A percentile compares a stretch with the other conserved stretches of the same genome.
Evolutionary conservation across 768 basidiomycete genomes (phyloP).

Genomic region (Pholiota conissans): DNA sequence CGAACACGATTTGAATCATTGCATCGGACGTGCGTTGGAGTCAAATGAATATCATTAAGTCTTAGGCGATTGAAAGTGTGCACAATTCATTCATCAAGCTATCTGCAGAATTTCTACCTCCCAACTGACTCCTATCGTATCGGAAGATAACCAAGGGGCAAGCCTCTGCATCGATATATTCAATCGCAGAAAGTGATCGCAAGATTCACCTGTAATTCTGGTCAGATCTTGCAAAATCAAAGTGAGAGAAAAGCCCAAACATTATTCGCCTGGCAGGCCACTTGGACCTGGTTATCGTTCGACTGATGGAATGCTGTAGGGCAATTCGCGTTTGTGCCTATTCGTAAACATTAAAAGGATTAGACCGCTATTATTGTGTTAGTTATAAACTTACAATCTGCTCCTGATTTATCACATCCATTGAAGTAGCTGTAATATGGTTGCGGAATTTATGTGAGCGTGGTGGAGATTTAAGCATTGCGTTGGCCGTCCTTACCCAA

Average conservation of each 20-base stretch:
- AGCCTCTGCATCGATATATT: not conserved
- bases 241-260: conserved; percentile 11
- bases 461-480: not conserved
- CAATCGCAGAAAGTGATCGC: conserved; percentile 6
- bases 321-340: conserved; percentile 30
- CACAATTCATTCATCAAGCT: too few relatives aligned
- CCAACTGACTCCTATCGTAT: too few relatives aligned
- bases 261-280: conserved; percentile 31
- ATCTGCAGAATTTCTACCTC: too few relatives aligned
- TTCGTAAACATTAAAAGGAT: too few relatives aligned
- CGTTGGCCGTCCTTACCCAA: conserved; percentile 15
- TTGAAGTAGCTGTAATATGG: not conserved
- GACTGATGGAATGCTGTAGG: conserved; percentile 28
- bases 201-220: conserved; percentile 3
- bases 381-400: conserved; percentile 1
- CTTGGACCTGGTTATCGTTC: conserved; percentile 28
- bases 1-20: too few relatives aligned
- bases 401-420: not conserved
- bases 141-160: too few relatives aligned
- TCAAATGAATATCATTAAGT: too few relatives aligned
- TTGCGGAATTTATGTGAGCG: too few relatives aligned
- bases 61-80: too few relatives aligned
- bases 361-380: too few relatives aligned
- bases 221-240: too few relatives aligned
- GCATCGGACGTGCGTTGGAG: too few relatives aligned